These are phyloP conservation scores for Dimocarpus longan DNA, from an alignment of 345 rosid species.

Conservation along the genomic window DNA sequence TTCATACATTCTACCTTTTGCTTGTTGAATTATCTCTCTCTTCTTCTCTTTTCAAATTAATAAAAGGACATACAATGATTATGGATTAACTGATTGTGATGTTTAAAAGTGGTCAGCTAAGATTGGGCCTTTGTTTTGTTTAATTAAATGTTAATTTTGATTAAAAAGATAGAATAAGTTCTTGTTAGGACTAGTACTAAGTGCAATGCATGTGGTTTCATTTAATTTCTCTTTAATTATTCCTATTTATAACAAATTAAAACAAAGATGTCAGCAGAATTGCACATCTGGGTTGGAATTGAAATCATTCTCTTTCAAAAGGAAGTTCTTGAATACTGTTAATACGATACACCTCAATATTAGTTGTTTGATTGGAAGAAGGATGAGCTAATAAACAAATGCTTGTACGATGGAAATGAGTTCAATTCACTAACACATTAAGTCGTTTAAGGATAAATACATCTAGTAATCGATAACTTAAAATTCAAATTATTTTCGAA, in stretches of 20 bases:
- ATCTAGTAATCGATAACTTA: no score
- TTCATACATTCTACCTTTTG: background rate
- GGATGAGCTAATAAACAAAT: background rate
- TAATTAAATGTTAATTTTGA: constrained; percentile 6
- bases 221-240: background rate
- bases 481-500: no score
- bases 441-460: no score
- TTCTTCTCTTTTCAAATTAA: background rate
- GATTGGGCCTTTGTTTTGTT: background rate
- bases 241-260: no score
- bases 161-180: background rate
- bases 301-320: background rate
- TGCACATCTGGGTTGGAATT: no score
- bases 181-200: background rate
- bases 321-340: background rate
- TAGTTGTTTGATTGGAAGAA: background rate
- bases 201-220: background rate
- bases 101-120: constrained; percentile 15
- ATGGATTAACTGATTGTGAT: constrained; percentile 13
- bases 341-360: background rate
- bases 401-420: background rate
- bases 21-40: background rate
- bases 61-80: background rate
- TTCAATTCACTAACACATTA: no score
- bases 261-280: background rate